Conservation (phyloP, 805 yeast species). For the Martiniozyma abietophila region DNA sequence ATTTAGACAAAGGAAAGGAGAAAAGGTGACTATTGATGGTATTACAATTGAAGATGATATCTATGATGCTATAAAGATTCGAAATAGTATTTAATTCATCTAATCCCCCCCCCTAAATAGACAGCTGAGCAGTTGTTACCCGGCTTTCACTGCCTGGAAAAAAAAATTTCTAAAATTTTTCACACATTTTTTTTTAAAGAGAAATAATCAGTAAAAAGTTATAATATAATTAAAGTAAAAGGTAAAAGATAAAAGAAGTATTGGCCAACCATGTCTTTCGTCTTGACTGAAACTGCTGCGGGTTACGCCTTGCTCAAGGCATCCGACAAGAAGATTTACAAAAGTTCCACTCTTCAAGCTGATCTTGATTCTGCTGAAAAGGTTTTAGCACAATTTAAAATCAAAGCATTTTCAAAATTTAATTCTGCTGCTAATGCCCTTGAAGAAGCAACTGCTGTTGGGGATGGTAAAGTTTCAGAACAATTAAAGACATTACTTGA, state of each 20-base stretch:
- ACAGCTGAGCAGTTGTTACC: too few species aligned
- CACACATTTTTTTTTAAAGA: too few species aligned
- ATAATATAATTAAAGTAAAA: too few species aligned
- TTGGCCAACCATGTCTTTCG: constrained; percentile 71
- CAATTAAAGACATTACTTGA: constrained; percentile 71
- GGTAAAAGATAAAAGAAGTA: too few species aligned
- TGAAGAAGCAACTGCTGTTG: constrained; percentile 86
- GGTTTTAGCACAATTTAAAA: constrained; percentile 83
- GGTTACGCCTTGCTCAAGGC: constrained; percentile 98
- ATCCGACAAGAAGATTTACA: constrained; percentile 93
- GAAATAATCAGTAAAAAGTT: too few species aligned
- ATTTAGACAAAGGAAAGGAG: constrained; percentile 7
- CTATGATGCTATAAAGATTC: not conserved
- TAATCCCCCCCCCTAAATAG: too few species aligned
- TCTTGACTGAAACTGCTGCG: constrained; percentile 96
- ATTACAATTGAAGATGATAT: constrained; percentile 5
- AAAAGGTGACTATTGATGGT: constrained; percentile 8
- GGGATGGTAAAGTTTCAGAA: constrained; percentile 89
- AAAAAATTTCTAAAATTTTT: too few species aligned
- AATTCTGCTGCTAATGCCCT: constrained; percentile 91
- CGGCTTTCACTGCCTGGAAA: too few species aligned
- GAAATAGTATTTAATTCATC: too few species aligned
- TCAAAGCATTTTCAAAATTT: constrained; percentile 93
- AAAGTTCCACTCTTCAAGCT: constrained; percentile 61
- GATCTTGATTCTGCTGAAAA: constrained; percentile 78